Evolutionary conservation across 2,329 filamentous ascomycete genomes (phyloP), one percentile per base, ranked within the genome.

Genomic region (Neofusicoccum umdonicola): DNA sequence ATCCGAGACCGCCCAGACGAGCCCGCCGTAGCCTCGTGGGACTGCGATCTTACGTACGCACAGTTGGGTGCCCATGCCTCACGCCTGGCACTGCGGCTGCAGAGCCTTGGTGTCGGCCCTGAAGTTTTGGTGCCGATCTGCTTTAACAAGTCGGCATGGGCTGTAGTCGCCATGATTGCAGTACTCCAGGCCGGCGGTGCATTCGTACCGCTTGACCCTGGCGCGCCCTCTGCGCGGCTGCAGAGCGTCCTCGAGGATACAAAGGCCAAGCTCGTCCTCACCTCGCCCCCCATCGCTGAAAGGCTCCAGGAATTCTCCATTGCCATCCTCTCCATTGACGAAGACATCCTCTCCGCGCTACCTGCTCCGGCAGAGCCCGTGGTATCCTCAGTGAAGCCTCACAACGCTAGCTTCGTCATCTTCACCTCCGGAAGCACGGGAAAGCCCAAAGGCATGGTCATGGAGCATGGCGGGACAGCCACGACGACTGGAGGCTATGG

Each of bases 91-190:
- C 70, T 71, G 60, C 65, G 72, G 62, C 70, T 77, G 11, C 66
- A 72, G 2, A 63, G 71, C 17, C 68, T 75, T 9, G 76, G 74
- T 6, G 68, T 76, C 44, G 69, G 69, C 1, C 72, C 72, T 7
- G 73, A 76, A 56, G 62, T 70, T 0, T 73, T 76, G 41, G 73
- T 79, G 0, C 73, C 76, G 3, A 71, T 76, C 2, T 76, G 76
- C 60, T 77, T 79, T 44, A 45, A 62, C 27, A 62, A 62, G 45
- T 39, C 60, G 35, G 45, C 45, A 34, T 78, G 73, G 63, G 71
- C 73, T 0, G 66, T 75, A 8, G 71, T 79, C 17, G 74, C 76
- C 2, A 75, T 77, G 70, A 69, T 78, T 8, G 73, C 73, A 6
- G 72, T 78, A 4, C 71, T 79, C 52, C 78, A 78, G 62, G 74